These are phyloP conservation scores for Xylaria sp. DNA, from an alignment of 2,329 filamentous ascomycete genomes.

Conservation along the genomic window DNA sequence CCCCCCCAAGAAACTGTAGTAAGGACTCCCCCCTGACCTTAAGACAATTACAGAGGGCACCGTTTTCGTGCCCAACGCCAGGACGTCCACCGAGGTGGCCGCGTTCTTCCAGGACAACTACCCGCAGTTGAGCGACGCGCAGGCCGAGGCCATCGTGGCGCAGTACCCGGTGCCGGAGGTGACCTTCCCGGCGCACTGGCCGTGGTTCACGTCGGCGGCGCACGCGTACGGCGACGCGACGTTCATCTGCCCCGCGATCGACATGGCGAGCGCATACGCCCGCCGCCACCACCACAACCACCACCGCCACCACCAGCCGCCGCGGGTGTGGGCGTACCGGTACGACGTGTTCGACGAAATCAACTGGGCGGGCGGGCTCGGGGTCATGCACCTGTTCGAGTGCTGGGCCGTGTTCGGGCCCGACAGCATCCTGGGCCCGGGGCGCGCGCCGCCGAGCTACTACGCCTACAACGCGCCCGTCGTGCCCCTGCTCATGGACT, in stretches of 20 bases:
- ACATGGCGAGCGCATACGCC: constrained; percentile 41
- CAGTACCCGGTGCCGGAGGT: constrained; percentile 43
- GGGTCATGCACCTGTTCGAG: constrained; percentile 54
- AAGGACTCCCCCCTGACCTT: constrained; percentile 20
- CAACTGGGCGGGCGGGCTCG: constrained; percentile 43
- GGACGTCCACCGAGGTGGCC: constrained; percentile 38
- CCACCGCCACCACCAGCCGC: background rate
- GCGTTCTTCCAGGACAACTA: constrained; percentile 52
- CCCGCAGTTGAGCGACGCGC: constrained; percentile 43
- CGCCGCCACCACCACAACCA: constrained; percentile 2
- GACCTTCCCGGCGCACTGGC: constrained; percentile 40
- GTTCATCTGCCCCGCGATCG: constrained; percentile 34
- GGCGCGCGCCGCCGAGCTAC: constrained; percentile 42
- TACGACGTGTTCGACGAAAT: constrained; percentile 50
- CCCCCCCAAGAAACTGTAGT: no score
- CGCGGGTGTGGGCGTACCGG: constrained; percentile 48
- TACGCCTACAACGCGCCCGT: constrained; percentile 48
- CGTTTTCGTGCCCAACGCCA: constrained; percentile 46
- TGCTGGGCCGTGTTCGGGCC: constrained; percentile 53
- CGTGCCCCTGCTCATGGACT: constrained; percentile 51
- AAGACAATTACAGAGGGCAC: constrained; percentile 48
- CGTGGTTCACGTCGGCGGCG: constrained; percentile 43
- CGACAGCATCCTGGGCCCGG: constrained; percentile 35
- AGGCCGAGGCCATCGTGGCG: constrained; percentile 40
- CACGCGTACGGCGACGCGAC: constrained; percentile 49